These are phyloP conservation scores for Alternaria consortialis DNA, from an alignment of 2,329 filamentous ascomycete genomes.

Conservation along the genomic window DNA sequence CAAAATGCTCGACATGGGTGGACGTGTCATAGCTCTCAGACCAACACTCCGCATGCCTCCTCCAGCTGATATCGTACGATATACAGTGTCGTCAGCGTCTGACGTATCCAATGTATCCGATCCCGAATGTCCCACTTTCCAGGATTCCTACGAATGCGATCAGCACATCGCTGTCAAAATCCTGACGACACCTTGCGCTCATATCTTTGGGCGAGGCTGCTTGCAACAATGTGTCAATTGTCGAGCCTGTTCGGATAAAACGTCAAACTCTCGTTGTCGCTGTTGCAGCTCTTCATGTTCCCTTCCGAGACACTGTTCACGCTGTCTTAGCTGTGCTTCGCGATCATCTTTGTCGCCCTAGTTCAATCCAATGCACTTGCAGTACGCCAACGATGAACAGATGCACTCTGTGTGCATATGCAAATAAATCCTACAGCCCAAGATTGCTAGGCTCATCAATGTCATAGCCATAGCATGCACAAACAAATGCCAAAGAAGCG, in stretches of 20 bases:
- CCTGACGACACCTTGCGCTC: conserved; percentile 1
- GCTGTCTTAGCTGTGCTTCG: neutral
- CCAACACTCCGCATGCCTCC: neutral
- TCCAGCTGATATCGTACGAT: neutral
- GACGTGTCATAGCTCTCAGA: too few species aligned
- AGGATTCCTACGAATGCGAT: neutral
- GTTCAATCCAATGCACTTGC: neutral
- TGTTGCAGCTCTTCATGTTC: neutral
- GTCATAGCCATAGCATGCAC: neutral
- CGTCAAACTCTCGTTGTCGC: neutral
- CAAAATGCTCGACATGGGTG: neutral
- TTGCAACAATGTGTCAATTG: conserved; percentile 13
- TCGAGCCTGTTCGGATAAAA: neutral
- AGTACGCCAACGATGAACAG: neutral
- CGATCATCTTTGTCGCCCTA: neutral
- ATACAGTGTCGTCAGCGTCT: neutral
- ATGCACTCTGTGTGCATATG: neutral
- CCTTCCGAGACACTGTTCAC: neutral
- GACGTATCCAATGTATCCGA: neutral
- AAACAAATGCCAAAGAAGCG: too few species aligned
- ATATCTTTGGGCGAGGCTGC: conserved; percentile 7
- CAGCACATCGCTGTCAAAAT: conserved; percentile 6
- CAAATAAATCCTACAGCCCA: neutral
- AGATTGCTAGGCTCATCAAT: neutral
- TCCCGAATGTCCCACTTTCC: conserved; percentile 7